Conservation (phyloP, 352 stramenopile genomes). For the Pythium utonaiense region DNA sequence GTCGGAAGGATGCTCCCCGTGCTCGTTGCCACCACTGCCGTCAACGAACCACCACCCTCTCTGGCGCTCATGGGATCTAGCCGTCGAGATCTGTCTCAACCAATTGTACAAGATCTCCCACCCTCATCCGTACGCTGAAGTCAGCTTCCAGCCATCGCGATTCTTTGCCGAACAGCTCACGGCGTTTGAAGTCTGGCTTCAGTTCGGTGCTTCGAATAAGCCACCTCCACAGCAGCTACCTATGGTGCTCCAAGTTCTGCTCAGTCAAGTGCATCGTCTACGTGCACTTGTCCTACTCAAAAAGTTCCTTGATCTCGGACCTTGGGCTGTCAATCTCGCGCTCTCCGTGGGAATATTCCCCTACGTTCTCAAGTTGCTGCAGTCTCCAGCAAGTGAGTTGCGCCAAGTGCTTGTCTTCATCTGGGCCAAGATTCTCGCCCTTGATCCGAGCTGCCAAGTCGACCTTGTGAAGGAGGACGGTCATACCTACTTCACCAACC, state of each 20-base stretch:
- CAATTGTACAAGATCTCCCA: constrained; percentile 89
- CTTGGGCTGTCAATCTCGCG: constrained; percentile 87
- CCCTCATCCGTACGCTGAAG: constrained; percentile 57
- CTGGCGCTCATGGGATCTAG: constrained; percentile 98
- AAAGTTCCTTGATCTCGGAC: constrained; percentile 94
- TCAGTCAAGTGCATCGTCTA: constrained; percentile 96
- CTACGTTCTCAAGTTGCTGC: constrained; percentile 98
- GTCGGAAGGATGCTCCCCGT: constrained; percentile 73
- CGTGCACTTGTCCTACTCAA: constrained; percentile 94
- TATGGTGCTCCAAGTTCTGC: constrained; percentile 96
- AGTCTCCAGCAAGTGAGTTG: constrained; percentile 94
- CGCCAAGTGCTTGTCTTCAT: constrained; percentile 94
- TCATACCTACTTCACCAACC: constrained; percentile 95
- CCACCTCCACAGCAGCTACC: constrained; percentile 96
- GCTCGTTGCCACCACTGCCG: constrained; percentile 93
- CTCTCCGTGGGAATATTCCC: constrained; percentile 98
- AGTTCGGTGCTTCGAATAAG: constrained; percentile 90
- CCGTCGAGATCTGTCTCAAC: constrained; percentile 96
- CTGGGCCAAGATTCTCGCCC: constrained; percentile 93
- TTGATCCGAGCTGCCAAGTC: constrained; percentile 94
- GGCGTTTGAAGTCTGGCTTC: constrained; percentile 98
- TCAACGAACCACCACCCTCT: constrained; percentile 96
- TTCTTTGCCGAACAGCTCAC: constrained; percentile 99
- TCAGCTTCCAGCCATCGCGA: constrained; percentile 83
- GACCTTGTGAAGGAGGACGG: constrained; percentile 97